Conservation (phyloP, 345 rosid genomes). For the Eucalyptus virginea region DNA sequence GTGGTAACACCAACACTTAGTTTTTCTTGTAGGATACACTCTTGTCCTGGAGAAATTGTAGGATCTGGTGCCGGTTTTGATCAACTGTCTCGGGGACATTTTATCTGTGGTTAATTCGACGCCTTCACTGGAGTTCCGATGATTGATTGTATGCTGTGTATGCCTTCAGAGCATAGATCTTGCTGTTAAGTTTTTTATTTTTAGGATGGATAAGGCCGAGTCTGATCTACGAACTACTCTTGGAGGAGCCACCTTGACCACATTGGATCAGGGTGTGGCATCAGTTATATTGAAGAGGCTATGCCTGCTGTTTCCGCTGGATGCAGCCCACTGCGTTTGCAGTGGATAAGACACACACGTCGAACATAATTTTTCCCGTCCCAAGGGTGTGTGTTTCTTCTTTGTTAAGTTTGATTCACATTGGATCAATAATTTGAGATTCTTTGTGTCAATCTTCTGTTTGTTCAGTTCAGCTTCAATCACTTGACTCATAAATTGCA, state of each 20-base stretch:
- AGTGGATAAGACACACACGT: constrained; percentile 24
- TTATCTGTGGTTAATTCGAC: constrained; percentile 32
- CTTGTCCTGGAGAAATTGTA: constrained; percentile 32
- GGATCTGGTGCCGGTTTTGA: constrained; percentile 59
- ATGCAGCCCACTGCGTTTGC: constrained; percentile 26
- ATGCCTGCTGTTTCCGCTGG: constrained; percentile 43
- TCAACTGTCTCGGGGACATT: constrained; percentile 64
- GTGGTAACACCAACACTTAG: neutral
- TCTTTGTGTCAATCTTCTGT: neutral
- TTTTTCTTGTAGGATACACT: constrained; percentile 28
- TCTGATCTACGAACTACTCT: constrained; percentile 1
- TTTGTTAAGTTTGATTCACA: neutral
- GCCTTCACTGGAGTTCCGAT: constrained; percentile 29
- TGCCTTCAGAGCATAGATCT: constrained; percentile 56
- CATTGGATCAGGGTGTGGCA: constrained; percentile 31
- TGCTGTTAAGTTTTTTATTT: constrained; percentile 32
- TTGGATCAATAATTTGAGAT: neutral
- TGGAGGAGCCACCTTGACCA: constrained; percentile 11
- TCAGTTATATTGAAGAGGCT: constrained; percentile 46
- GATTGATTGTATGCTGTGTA: constrained; percentile 45
- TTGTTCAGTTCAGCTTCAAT: neutral
- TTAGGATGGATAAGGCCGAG: constrained; percentile 8
- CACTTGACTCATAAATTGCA: neutral
- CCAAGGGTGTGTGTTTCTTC: neutral
- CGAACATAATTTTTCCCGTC: neutral